These are phyloP conservation scores for Pythium insidiosum DNA, from an alignment of 352 stramenopile species.

Conservation along the genomic window DNA sequence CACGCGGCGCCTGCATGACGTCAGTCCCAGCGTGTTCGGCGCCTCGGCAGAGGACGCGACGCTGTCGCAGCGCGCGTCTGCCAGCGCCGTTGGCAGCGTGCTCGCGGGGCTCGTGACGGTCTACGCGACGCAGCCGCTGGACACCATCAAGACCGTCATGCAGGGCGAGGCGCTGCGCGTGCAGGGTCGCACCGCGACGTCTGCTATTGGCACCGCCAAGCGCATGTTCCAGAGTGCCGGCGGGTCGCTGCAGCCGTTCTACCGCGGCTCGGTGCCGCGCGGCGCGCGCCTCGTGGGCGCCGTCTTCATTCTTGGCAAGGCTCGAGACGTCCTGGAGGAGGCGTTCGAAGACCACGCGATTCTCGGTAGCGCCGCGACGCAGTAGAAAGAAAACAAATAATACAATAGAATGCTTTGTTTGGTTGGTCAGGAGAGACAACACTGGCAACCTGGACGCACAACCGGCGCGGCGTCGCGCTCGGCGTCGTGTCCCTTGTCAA, in stretches of 20 bases:
- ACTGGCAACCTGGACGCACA: slow-evolving; percentile 38
- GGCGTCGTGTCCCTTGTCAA: neutral
- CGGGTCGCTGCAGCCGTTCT: slow-evolving; percentile 32
- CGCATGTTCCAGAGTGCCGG: slow-evolving; percentile 47
- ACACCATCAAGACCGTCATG: slow-evolving; percentile 84
- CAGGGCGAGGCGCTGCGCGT: slow-evolving; percentile 63
- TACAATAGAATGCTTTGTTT: slow-evolving; percentile 3
- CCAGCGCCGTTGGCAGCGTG: slow-evolving; percentile 57
- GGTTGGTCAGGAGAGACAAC: slow-evolving; percentile 31
- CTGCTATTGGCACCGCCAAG: slow-evolving; percentile 27
- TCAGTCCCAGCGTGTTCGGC: slow-evolving; percentile 49
- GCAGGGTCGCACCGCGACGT: slow-evolving; percentile 21
- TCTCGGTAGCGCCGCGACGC: slow-evolving; percentile 16
- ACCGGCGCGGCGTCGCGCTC: no score
- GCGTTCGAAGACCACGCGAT: slow-evolving; percentile 57
- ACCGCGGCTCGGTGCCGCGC: slow-evolving; percentile 63
- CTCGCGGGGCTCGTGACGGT: slow-evolving; percentile 67
- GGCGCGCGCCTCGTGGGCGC: slow-evolving; percentile 73
- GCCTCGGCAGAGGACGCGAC: slow-evolving; percentile 27
- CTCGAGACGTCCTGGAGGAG: slow-evolving; percentile 61
- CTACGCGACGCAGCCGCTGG: slow-evolving; percentile 65
- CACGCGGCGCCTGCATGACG: slow-evolving; percentile 47
- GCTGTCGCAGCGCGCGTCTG: slow-evolving; percentile 50
- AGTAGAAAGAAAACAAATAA: neutral
- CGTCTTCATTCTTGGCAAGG: slow-evolving; percentile 76